Conservation (phyloP, 2,329 filamentous ascomycete genomes). For the Pseudofabraea citricarpa region DNA sequence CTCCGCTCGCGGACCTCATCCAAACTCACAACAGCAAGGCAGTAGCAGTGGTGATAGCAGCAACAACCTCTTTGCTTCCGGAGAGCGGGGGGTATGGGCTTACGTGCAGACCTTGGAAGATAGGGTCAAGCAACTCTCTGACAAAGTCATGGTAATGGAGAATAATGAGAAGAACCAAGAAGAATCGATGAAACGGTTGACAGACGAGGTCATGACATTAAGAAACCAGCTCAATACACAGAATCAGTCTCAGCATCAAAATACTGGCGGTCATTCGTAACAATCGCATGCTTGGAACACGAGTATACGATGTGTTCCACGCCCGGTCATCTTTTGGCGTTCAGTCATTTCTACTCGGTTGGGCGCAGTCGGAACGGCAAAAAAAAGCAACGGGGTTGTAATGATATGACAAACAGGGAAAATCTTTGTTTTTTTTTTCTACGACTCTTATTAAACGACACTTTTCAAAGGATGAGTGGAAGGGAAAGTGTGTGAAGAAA, state of each 20-base stretch:
- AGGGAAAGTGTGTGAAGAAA: background rate
- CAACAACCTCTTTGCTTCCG: constrained; percentile 61
- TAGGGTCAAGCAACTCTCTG: constrained; percentile 41
- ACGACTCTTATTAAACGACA: background rate
- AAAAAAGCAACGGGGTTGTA: too few relatives aligned
- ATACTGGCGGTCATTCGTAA: constrained; percentile 16
- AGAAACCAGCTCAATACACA: constrained; percentile 20
- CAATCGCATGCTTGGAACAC: constrained; percentile 17
- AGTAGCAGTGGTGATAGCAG: constrained; percentile 54
- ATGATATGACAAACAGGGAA: too few relatives aligned
- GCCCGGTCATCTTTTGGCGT: background rate
- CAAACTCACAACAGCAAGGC: constrained; percentile 41
- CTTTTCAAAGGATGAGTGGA: background rate
- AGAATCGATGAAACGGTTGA: constrained; percentile 23
- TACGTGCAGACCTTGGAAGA: constrained; percentile 70
- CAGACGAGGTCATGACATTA: constrained; percentile 22
- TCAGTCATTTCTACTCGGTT: constrained; percentile 10
- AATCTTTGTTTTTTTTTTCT: background rate
- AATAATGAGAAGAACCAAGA: constrained; percentile 21
- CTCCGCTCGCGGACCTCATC: constrained; percentile 15
- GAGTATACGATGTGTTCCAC: constrained; percentile 21
- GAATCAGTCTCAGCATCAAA: constrained; percentile 12
- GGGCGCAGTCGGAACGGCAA: constrained; percentile 18
- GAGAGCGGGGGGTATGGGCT: constrained; percentile 61
- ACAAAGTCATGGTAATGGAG: constrained; percentile 38